Evolutionary conservation across 2,329 filamentous ascomycete species (phyloP).

Genomic region (Phaeoacremonium minimum): DNA sequence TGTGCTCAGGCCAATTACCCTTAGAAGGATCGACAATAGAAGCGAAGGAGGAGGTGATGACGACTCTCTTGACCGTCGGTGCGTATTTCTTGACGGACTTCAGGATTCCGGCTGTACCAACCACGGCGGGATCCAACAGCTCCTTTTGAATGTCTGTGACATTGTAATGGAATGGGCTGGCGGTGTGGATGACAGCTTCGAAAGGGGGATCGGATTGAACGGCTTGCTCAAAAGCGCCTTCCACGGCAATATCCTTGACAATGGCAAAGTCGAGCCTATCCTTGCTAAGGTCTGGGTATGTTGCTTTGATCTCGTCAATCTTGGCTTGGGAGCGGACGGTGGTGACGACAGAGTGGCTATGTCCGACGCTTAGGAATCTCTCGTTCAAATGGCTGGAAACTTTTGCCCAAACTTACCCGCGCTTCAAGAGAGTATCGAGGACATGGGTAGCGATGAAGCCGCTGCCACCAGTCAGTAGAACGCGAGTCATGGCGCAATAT

Average conservation of each 20-base stretch:
- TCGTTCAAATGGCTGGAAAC: constrained; percentile 13
- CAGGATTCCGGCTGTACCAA: constrained; percentile 45
- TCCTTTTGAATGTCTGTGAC: constrained; percentile 44
- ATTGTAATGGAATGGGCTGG: constrained; percentile 69
- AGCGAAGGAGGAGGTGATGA: constrained; percentile 45
- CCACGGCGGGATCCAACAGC: constrained; percentile 51
- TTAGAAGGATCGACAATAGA: constrained; percentile 32
- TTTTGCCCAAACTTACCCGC: constrained; percentile 22
- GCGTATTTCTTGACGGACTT: constrained; percentile 38
- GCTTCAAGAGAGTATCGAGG: constrained; percentile 39
- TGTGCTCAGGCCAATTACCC: constrained; percentile 24
- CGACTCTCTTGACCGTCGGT: constrained; percentile 57
- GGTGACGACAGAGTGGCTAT: constrained; percentile 36
- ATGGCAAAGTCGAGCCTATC: constrained; percentile 40
- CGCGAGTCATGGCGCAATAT: constrained; percentile 1
- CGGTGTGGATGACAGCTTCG: constrained; percentile 70
- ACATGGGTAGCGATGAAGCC: constrained; percentile 53
- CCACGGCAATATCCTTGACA: constrained; percentile 67
- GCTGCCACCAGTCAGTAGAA: constrained; percentile 30
- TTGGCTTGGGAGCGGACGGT: constrained; percentile 45
- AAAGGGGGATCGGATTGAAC: constrained; percentile 49
- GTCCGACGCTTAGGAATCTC: constrained; percentile 32
- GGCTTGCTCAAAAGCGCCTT: constrained; percentile 61
- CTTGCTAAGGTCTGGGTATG: constrained; percentile 36
- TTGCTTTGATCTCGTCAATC: constrained; percentile 34